phyloP scores from a whole-genome alignment of 176 grass and related monocot genomes.

The Carex littledalei region DNA sequence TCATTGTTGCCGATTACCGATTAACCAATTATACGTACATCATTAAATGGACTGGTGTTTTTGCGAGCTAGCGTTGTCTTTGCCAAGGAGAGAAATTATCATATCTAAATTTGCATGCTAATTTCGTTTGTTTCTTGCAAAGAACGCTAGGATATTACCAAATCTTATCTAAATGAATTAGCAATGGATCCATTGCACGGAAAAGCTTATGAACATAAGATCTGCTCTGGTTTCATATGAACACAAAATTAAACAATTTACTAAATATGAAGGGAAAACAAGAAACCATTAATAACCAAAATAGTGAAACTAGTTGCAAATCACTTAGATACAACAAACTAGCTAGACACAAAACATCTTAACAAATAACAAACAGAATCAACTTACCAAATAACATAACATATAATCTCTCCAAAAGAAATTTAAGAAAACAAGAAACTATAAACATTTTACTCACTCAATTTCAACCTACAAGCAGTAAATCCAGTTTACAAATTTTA shows the following conservation, averaged over 20 bases:
- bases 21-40: not conserved
- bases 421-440: not conserved
- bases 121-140: not conserved
- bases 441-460: not conserved
- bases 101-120: not conserved
- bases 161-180: not conserved
- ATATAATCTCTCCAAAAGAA: not conserved
- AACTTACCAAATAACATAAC: not conserved
- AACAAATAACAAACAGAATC: not conserved
- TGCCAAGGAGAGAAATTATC: not conserved
- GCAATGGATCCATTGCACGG: not conserved
- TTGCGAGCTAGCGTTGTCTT: not conserved
- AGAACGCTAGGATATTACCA: not conserved
- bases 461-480: not conserved
- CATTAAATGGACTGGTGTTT: not conserved
- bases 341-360: not conserved
- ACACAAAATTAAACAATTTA: not conserved
- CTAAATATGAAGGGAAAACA: not conserved
- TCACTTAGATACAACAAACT: not conserved
- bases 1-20: not conserved
- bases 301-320: not conserved
- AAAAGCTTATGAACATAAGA: not conserved
- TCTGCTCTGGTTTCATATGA: not conserved
- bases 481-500: not conserved
- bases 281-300: not conserved